Conservation (phyloP, 2,329 filamentous ascomycete species). For the Pseudocercospora macadamiae region DNA sequence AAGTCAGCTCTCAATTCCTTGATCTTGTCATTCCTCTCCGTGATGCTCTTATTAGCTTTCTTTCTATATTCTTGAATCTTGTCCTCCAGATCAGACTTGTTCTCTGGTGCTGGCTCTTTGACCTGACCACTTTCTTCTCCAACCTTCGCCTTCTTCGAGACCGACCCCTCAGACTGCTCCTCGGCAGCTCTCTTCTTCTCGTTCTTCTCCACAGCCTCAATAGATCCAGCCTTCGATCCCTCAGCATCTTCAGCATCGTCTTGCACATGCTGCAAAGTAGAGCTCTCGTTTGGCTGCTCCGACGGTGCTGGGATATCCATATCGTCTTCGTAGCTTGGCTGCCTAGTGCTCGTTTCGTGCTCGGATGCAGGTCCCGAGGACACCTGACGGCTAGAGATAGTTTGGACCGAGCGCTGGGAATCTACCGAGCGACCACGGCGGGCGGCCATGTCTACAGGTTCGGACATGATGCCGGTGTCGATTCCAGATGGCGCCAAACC, state of each 20-base stretch:
- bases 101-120: no score
- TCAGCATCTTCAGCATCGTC: background rate
- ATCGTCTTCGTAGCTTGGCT: no score
- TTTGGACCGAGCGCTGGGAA: background rate
- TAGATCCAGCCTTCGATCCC: background rate
- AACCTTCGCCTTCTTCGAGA: constrained; percentile 6
- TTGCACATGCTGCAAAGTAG: no score
- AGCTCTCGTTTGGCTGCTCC: no score
- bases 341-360: no score
- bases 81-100: background rate
- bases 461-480: no score
- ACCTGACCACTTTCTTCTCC: background rate
- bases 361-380: no score
- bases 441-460: background rate
- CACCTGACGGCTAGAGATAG: no score
- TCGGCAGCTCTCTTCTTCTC: constrained; percentile 7
- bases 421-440: background rate
- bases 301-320: no score
- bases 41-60: constrained; percentile 5
- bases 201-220: background rate
- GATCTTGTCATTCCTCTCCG: background rate
- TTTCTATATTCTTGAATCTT: background rate
- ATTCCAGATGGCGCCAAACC: no score
- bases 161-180: background rate
- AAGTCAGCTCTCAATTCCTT: constrained; percentile 1